Conservation (phyloP, 23 red algal genomes). For the Cyanidiococcus yangmingshanensis region DNA sequence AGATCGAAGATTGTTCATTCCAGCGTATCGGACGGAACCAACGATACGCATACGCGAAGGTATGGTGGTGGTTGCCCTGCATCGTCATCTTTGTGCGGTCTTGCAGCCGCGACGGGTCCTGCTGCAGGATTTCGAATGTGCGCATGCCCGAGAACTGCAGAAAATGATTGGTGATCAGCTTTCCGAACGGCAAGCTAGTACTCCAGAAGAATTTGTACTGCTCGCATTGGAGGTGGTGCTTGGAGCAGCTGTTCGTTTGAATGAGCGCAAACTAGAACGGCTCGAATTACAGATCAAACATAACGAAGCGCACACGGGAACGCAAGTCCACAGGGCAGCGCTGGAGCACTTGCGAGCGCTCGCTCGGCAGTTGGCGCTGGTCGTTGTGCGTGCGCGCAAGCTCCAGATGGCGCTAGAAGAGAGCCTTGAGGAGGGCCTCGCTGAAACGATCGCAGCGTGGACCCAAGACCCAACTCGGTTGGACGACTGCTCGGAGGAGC, state of each 20-base stretch:
- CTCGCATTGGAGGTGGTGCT: not conserved
- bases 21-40: not conserved
- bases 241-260: not conserved
- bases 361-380: not conserved
- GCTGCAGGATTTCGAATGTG: not conserved
- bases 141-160: not conserved
- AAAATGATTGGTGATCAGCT: not conserved
- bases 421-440: not conserved
- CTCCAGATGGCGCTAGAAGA: not conserved
- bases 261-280: not conserved
- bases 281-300: not conserved
- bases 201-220: not conserved
- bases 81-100: not conserved
- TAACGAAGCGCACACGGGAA: not conserved
- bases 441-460: not conserved
- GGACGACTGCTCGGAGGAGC: not conserved
- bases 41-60: not conserved
- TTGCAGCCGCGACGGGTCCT: not conserved
- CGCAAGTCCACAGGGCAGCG: not conserved
- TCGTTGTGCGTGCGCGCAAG: not conserved
- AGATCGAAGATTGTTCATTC: not conserved
- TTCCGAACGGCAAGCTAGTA: not conserved
- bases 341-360: not conserved
- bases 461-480: not conserved
- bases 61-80: not conserved